These are phyloP conservation scores for Colletotrichum musae DNA, from an alignment of 2,329 filamentous ascomycete genomes.

Conservation along the genomic window DNA sequence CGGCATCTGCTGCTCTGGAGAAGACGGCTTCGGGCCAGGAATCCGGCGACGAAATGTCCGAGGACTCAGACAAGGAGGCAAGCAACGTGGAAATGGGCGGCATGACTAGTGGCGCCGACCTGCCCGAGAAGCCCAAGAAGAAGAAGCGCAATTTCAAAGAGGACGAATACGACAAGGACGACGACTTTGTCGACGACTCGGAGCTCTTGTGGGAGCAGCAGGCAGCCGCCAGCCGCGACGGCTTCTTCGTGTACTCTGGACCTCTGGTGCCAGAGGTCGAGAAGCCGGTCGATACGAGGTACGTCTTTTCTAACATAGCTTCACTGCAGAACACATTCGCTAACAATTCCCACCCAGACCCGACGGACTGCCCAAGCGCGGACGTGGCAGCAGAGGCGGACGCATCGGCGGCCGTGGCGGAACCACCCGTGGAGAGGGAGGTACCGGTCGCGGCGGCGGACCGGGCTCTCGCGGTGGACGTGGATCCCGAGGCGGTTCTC, in stretches of 20 bases:
- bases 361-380: conserved; percentile 81
- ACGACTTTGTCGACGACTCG: conserved; percentile 92
- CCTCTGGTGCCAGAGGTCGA: conserved; percentile 90
- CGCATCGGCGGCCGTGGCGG: conserved; percentile 73
- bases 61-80: conserved; percentile 83
- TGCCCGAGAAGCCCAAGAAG: conserved; percentile 74
- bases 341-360: conserved; percentile 63
- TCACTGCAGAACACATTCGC: background rate
- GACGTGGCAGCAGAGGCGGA: conserved; percentile 60
- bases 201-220: conserved; percentile 96
- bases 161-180: conserved; percentile 87
- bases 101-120: conserved; percentile 71
- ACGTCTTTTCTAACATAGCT: conserved; percentile 49
- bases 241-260: conserved; percentile 98
- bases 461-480: conserved; percentile 79
- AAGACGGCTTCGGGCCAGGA: conserved; percentile 78
- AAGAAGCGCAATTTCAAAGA: conserved; percentile 87
- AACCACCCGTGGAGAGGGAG: conserved; percentile 68
- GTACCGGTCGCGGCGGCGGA: conserved; percentile 63
- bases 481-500: conserved; percentile 81
- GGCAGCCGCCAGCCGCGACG: conserved; percentile 92
- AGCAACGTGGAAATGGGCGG: conserved; percentile 92
- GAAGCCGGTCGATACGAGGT: conserved; percentile 71
- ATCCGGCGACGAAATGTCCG: conserved; percentile 86
- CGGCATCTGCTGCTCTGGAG: conserved; percentile 88